phyloP scores from a whole-genome alignment of 345 rosid species.

The Lepidium aucheri region DNA sequence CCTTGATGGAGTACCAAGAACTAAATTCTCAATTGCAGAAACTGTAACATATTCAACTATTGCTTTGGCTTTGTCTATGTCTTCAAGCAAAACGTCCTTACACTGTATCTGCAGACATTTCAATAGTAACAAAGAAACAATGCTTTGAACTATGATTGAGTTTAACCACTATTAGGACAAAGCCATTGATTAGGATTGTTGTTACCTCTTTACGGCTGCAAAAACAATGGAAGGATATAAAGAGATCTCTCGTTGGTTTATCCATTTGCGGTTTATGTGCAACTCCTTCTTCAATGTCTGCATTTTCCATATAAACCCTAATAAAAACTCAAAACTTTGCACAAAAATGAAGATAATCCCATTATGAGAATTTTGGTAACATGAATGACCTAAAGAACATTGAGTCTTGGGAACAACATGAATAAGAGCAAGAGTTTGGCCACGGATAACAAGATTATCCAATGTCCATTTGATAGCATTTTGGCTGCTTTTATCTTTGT shows the following conservation, averaged over 20 bases:
- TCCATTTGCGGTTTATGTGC: conserved; percentile 33
- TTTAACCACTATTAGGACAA: background rate
- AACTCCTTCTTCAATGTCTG: conserved; percentile 25
- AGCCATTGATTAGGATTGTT: background rate
- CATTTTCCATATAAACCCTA: background rate
- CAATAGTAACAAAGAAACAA: background rate
- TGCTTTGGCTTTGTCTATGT: conserved; percentile 57
- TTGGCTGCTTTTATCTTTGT: conserved; percentile 77
- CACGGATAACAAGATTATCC: conserved; percentile 59
- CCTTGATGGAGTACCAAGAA: conserved; percentile 64
- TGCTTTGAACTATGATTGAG: background rate
- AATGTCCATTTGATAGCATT: conserved; percentile 71
- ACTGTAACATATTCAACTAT: conserved; percentile 65
- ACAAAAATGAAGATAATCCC: background rate
- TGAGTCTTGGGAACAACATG: conserved; percentile 47
- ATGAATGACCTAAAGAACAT: conserved; percentile 3
- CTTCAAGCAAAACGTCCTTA: conserved; percentile 60
- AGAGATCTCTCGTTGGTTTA: conserved; percentile 58
- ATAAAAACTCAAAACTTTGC: background rate
- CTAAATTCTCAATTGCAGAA: conserved; percentile 66
- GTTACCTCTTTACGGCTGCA: conserved; percentile 77
- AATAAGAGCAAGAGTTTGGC: conserved; percentile 65
- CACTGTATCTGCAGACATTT: conserved; percentile 39
- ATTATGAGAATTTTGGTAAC: background rate
- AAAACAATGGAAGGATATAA: conserved; percentile 71